phyloP scores from a whole-genome alignment of 202 grass and related monocot species.

The Schoenoplectus tabernaemontani region DNA sequence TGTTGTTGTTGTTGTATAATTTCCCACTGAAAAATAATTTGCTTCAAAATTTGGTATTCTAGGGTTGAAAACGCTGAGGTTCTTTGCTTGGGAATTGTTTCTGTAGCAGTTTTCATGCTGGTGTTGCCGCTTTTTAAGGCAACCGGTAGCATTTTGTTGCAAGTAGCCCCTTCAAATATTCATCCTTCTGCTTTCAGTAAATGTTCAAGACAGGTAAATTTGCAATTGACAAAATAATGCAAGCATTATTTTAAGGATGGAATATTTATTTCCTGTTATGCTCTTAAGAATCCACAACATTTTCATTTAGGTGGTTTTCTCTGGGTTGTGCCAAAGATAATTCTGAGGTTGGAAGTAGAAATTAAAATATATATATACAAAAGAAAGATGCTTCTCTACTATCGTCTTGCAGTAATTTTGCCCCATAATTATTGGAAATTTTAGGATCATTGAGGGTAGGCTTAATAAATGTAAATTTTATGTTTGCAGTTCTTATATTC shows the following conservation, averaged over 20 bases:
- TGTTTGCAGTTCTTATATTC: background rate
- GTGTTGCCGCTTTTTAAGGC: conserved; percentile 88
- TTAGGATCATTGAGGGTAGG: too few relatives aligned
- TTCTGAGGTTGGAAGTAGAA: background rate
- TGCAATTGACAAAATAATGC: background rate
- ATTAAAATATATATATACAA: background rate
- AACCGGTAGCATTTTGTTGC: conserved; percentile 57
- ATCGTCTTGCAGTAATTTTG: too few relatives aligned
- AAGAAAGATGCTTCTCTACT: too few relatives aligned
- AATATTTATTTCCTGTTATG: background rate
- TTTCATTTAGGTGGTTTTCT: background rate
- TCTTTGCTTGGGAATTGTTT: conserved; percentile 80
- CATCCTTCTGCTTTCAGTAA: conserved; percentile 71
- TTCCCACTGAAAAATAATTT: background rate
- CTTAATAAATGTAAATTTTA: background rate
- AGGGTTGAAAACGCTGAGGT: conserved; percentile 96
- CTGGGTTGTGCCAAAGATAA: background rate
- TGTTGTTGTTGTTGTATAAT: background rate
- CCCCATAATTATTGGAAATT: too few relatives aligned
- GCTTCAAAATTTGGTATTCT: background rate
- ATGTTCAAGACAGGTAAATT: conserved; percentile 69
- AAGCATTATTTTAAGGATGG: background rate
- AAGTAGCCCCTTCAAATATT: conserved; percentile 72
- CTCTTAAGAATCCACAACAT: background rate
- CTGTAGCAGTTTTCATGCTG: conserved; percentile 76